These are phyloP conservation scores for Apophysomyces variabilis DNA, from an alignment of 371 early-diverging fungal genomes.

Conservation along the genomic window DNA sequence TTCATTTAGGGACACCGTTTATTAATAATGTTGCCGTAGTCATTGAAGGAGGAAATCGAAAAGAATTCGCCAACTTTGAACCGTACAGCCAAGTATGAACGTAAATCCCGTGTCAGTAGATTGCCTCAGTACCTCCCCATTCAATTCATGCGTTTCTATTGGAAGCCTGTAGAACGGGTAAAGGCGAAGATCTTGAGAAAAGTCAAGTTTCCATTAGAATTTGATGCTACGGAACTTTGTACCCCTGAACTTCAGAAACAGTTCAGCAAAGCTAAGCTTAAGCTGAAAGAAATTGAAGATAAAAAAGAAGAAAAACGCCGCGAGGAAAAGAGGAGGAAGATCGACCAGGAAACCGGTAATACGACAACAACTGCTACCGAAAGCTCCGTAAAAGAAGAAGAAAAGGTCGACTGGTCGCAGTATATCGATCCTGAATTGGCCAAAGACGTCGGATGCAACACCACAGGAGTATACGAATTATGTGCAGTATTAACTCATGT, in stretches of 20 bases:
- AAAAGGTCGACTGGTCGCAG: constrained; percentile 48
- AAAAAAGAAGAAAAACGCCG: constrained; percentile 69
- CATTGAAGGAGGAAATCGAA: constrained; percentile 82
- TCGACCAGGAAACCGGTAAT: constrained; percentile 42
- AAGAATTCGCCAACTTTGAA: constrained; percentile 86
- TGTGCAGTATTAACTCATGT: constrained; percentile 87
- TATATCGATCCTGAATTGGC: constrained; percentile 74
- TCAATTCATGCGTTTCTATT: constrained; percentile 95
- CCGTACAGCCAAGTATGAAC: constrained; percentile 80
- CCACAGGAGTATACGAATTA: constrained; percentile 81
- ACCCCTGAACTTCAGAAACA: constrained; percentile 85
- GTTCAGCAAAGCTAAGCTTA: constrained; percentile 72
- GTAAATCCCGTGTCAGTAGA: constrained; percentile 76
- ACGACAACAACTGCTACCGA: constrained; percentile 19
- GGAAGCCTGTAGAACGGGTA: constrained; percentile 87
- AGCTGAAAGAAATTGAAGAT: constrained; percentile 79
- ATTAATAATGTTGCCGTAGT: constrained; percentile 35
- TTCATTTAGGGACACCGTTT: neutral
- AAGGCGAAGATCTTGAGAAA: constrained; percentile 91
- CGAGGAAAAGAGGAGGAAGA: constrained; percentile 66
- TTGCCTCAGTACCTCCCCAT: constrained; percentile 90
- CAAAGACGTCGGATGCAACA: constrained; percentile 81
- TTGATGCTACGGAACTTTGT: constrained; percentile 87
- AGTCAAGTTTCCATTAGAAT: constrained; percentile 92
- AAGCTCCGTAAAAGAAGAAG: constrained; percentile 26